Evolutionary conservation across 225 moss, liverwort and hornwort genomes (phyloP).

Genomic region (Marchantia paleacea): DNA sequence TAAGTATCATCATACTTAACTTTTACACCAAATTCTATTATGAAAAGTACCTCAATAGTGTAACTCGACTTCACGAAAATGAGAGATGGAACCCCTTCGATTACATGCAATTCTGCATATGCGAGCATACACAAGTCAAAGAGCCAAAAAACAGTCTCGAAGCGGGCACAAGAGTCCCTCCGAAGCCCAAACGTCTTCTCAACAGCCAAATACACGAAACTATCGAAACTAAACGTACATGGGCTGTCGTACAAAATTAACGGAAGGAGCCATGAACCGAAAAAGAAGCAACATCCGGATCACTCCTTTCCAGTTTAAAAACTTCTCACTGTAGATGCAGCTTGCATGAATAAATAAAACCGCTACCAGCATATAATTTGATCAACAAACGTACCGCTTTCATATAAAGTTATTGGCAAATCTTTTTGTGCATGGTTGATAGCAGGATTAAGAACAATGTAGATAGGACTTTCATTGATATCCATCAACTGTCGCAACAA

Average conservation of each 20-base stretch:
- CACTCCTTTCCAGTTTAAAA: neutral
- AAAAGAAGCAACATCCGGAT: neutral
- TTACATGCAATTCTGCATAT: constrained; percentile 82
- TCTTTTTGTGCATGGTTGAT: constrained; percentile 99
- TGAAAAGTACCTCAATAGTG: constrained; percentile 77
- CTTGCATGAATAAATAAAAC: neutral
- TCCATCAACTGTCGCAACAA: constrained; percentile 67
- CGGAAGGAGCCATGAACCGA: neutral
- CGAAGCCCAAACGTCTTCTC: neutral
- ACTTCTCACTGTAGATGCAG: neutral
- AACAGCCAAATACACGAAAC: neutral
- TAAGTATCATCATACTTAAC: too few species aligned
- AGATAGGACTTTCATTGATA: constrained; percentile 96
- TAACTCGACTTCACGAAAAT: constrained; percentile 96
- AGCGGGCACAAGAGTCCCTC: neutral
- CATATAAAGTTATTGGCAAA: constrained; percentile 88
- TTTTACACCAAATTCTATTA: neutral
- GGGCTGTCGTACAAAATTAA: neutral
- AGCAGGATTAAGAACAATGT: constrained; percentile 81
- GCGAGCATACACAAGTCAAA: neutral
- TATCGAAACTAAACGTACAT: neutral
- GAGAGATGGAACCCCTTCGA: constrained; percentile 88
- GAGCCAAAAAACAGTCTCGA: neutral
- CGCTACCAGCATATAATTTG: neutral
- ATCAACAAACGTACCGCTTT: constrained; percentile 64